Evolutionary conservation across 768 basidiomycete genomes (phyloP).

Genomic region (Trametopsis cervina): DNA sequence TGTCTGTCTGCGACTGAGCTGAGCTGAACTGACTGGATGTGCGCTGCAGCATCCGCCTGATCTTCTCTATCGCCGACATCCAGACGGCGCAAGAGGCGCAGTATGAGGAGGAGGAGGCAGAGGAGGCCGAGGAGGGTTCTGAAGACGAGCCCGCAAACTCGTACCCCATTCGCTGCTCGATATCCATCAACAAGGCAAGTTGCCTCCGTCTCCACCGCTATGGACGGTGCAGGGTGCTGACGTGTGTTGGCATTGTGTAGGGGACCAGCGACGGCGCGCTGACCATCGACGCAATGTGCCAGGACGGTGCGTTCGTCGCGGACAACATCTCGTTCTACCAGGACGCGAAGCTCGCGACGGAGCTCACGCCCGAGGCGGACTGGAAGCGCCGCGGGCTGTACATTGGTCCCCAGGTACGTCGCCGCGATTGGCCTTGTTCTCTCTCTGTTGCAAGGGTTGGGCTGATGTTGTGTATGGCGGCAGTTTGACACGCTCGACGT

Average conservation of each 20-base stretch:
- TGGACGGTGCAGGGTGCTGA: not conserved
- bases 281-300: constrained; percentile 69
- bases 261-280: constrained; percentile 53
- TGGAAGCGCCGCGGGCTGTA: constrained; percentile 91
- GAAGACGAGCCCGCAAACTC: constrained; percentile 31
- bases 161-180: constrained; percentile 72
- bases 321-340: constrained; percentile 87
- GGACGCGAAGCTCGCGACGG: constrained; percentile 64
- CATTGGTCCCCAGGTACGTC: constrained; percentile 77
- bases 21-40: not conserved
- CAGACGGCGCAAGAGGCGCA: constrained; percentile 38
- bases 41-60: constrained; percentile 63
- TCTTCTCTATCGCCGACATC: constrained; percentile 91
- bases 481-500: constrained; percentile 90
- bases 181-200: constrained; percentile 79
- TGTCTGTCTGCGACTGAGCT: not conserved
- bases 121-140: constrained; percentile 34
- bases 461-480: constrained; percentile 1
- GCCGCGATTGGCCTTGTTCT: constrained; percentile 11
- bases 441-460: not conserved
- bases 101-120: constrained; percentile 28
- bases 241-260: constrained; percentile 31
- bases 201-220: too few species aligned
- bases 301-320: constrained; percentile 76
- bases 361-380: constrained; percentile 82